Conservation (phyloP, 1,284 basidiomycete genomes). For the Tilletia indica region DNA sequence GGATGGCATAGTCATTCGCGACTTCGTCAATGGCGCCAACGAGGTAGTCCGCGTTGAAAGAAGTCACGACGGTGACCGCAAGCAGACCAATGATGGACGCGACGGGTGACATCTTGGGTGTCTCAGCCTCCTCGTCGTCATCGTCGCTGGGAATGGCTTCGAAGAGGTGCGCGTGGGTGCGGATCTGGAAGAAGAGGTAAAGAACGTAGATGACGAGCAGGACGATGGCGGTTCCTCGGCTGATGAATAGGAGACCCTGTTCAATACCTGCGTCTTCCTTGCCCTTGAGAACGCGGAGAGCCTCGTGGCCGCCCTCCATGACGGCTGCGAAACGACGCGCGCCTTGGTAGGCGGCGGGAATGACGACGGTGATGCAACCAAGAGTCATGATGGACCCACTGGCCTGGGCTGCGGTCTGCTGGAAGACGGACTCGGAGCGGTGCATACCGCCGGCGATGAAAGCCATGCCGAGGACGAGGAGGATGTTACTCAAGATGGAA, state of each 20-base stretch:
- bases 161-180: slow-evolving; percentile 51
- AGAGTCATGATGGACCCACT: slow-evolving; percentile 71
- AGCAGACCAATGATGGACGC: slow-evolving; percentile 47
- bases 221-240: slow-evolving; percentile 58
- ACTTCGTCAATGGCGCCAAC: slow-evolving; percentile 55
- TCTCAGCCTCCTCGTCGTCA: slow-evolving; percentile 45
- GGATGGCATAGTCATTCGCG: slow-evolving; percentile 50
- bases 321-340: slow-evolving; percentile 42
- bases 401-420: slow-evolving; percentile 54
- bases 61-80: slow-evolving; percentile 48
- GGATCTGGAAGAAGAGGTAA: slow-evolving; percentile 61
- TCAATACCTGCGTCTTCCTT: slow-evolving; percentile 26
- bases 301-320: slow-evolving; percentile 44
- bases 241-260: slow-evolving; percentile 51
- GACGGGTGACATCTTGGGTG: slow-evolving; percentile 47
- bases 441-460: slow-evolving; percentile 55
- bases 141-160: slow-evolving; percentile 35
- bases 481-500: slow-evolving; percentile 51
- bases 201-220: slow-evolving; percentile 77
- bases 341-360: slow-evolving; percentile 80
- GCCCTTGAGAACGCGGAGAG: slow-evolving; percentile 28
- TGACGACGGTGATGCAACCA: slow-evolving; percentile 81
- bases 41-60: slow-evolving; percentile 57
- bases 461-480: slow-evolving; percentile 51
- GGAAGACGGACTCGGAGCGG: slow-evolving; percentile 47